Conservation (phyloP, 1,139 yeast species). For the Pneumocystis canis region DNA sequence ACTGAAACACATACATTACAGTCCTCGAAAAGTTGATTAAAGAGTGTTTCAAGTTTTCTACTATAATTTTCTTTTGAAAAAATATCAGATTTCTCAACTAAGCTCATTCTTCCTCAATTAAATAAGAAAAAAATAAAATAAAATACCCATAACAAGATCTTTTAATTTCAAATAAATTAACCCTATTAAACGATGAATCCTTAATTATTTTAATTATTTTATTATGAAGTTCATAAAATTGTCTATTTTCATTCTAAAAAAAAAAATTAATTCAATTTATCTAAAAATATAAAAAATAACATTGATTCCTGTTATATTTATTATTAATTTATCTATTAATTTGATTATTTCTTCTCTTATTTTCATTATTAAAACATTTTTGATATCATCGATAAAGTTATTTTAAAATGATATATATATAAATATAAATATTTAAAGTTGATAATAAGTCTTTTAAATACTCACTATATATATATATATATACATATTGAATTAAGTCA, state of each 20-base stretch:
- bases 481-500: no score
- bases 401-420: not conserved
- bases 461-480: no score
- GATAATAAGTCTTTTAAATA: no score
- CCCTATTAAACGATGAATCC: not conserved
- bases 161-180: not conserved
- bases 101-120: not conserved
- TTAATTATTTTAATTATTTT: not conserved
- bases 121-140: not conserved
- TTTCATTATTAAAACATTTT: not conserved
- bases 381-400: not conserved
- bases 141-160: not conserved
- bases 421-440: no score
- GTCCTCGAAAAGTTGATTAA: not conserved
- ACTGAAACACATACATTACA: not conserved
- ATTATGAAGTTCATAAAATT: not conserved
- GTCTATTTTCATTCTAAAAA: not conserved
- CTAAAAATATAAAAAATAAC: not conserved
- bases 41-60: not conserved
- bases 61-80: not conserved
- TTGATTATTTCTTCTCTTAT: not conserved
- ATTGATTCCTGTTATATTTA: not conserved
- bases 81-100: not conserved
- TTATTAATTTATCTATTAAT: not conserved
- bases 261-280: not conserved